phyloP scores from a whole-genome alignment of 2,329 filamentous ascomycete species.

The Cladosporium colombiae region DNA sequence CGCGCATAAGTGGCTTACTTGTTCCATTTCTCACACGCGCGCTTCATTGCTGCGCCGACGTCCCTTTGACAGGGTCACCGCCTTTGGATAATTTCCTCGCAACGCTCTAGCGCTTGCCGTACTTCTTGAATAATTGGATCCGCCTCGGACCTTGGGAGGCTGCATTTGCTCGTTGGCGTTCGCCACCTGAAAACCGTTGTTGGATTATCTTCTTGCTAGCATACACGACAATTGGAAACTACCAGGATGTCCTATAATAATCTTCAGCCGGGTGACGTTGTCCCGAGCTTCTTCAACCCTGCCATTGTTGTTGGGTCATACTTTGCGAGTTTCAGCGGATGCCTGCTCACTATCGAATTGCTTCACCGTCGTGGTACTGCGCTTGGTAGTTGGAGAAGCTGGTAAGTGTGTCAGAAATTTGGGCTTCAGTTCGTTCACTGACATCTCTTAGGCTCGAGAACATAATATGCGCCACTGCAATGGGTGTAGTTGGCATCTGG shows the following conservation, averaged over 20 bases:
- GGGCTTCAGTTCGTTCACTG: not conserved
- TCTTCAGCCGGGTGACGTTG: conserved; percentile 22
- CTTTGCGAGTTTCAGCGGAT: conserved; percentile 71
- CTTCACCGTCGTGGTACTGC: conserved; percentile 60
- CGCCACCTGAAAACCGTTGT: conserved; percentile 3
- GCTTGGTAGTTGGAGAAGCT: conserved; percentile 34
- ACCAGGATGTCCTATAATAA: conserved; percentile 9
- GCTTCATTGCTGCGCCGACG: conserved; percentile 4
- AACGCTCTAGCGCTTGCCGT: not conserved
- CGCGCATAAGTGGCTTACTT: conserved; percentile 15
- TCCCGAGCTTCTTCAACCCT: conserved; percentile 46
- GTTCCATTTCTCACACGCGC: conserved; percentile 11
- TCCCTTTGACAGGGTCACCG: conserved; percentile 12
- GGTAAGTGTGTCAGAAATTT: conserved; percentile 28
- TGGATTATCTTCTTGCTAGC: not conserved
- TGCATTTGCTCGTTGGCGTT: conserved; percentile 7
- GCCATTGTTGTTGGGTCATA: conserved; percentile 70
- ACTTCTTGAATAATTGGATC: conserved; percentile 3
- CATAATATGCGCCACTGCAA: conserved; percentile 43
- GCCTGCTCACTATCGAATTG: conserved; percentile 76
- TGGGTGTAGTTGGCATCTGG: conserved; percentile 54
- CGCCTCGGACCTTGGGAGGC: conserved; percentile 5
- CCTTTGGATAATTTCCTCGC: conserved; percentile 6
- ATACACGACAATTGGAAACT: not conserved
- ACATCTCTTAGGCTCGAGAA: conserved; percentile 43